Base-by-base conservation (phyloP, 108 stramenopile species). In the Nitzschia sp. region DNA sequence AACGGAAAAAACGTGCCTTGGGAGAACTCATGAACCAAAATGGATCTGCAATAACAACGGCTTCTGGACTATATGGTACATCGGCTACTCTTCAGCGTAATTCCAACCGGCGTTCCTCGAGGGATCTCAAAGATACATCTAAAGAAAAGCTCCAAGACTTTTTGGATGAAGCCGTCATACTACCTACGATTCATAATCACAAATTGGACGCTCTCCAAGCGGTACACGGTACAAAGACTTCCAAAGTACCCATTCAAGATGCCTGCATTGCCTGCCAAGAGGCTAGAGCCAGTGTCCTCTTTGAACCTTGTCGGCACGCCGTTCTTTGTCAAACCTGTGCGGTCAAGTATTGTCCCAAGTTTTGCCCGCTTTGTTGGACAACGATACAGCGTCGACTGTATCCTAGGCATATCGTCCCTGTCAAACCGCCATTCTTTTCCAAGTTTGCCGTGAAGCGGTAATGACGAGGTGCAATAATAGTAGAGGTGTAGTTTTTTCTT, bases 171-270 rank as follows among this genome's bases (percentile, higher is more conserved):
- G 14, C 46, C n/a, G 17, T 48, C n/a, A 17, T 48, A 17, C 6
- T 17, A 15, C 46, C 46, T 17, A 48, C 46, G 6, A 6, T 48
- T 17, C 46, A 48, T 17, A 48, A 48, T 17, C 46, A 48, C 46
- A 48, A 48, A 48, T 48, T 48, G 46, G 46, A 48, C 6, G 46
- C 46, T 5, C 14, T 48, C 2, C n/a, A 15, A 15, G 2, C 46
- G 2, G 6, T 48, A 2, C 29, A 34, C 29, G 29, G 29, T 34
- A 34, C 29, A 34, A 34, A 34, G 29, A 48, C 17, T 5, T 17
- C 46, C 46, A 48, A 48, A 17, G 46, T 17, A 48, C 46, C 46
- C 17, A 48, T 48, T 48, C 46, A 48, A 17, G 46, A 48, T 48
- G n/a, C 17, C 14, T 48, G 46, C 6, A 48, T 48, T 17, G 46